These are phyloP conservation scores for Chalciporus pseudorubinellus DNA, from an alignment of 768 basidiomycete genomes.

Conservation along the genomic window DNA sequence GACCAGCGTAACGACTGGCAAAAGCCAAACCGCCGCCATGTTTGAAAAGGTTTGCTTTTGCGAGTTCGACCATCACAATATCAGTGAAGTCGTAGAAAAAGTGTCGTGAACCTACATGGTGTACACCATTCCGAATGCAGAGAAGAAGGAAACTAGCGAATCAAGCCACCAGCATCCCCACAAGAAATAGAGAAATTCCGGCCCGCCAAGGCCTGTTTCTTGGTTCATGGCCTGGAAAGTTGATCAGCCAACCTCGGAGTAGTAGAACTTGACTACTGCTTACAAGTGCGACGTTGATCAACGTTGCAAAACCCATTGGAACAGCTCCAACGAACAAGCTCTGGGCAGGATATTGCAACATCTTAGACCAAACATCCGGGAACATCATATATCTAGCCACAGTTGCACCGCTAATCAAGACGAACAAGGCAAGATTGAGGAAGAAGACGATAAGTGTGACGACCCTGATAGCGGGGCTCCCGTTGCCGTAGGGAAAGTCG, in stretches of 20 bases:
- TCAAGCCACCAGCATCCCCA: constrained; percentile 57
- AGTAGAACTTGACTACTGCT: constrained; percentile 8
- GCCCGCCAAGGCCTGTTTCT: constrained; percentile 36
- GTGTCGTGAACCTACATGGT: constrained; percentile 36
- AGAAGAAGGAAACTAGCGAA: constrained; percentile 37
- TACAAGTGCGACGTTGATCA: constrained; percentile 42
- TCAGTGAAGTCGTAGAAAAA: not conserved
- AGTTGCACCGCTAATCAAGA: constrained; percentile 32
- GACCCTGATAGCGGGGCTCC: constrained; percentile 31
- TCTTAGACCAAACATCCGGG: constrained; percentile 42
- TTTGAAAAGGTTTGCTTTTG: constrained; percentile 41
- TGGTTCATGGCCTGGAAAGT: constrained; percentile 30
- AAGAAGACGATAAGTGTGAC: constrained; percentile 39
- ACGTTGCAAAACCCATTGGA: constrained; percentile 45
- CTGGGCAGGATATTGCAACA: constrained; percentile 46
- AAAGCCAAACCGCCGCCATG: constrained; percentile 47
- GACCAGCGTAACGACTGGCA: constrained; percentile 51
- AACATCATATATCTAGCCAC: constrained; percentile 41
- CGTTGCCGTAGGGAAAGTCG: constrained; percentile 42
- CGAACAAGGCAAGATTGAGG: constrained; percentile 41
- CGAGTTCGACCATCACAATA: constrained; percentile 35
- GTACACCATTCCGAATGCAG: constrained; percentile 50
- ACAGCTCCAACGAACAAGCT: constrained; percentile 44
- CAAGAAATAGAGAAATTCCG: constrained; percentile 37
- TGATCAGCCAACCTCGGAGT: not conserved